A percentile compares a stretch with the other conserved stretches of the same genome.
These are phyloP conservation scores for Gastrolobium bilobum DNA, from an alignment of 306 rosid genomes.

Conservation along the genomic window DNA sequence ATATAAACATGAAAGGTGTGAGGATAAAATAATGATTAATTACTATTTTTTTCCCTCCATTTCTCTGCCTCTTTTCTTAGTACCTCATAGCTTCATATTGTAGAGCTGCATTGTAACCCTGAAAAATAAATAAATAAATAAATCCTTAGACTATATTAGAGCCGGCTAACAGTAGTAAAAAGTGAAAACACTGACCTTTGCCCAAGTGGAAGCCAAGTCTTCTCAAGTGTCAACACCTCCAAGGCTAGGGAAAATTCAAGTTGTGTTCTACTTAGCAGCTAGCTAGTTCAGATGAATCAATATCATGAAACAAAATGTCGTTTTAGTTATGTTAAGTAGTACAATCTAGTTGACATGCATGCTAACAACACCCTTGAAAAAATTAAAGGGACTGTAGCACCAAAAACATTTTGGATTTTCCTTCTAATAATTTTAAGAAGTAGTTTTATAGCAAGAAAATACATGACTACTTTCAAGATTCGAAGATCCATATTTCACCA, in stretches of 20 bases:
- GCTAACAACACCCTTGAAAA: background rate
- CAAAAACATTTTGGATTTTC: background rate
- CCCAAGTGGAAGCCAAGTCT: background rate
- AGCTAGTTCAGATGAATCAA: too few species aligned
- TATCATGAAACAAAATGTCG: too few species aligned
- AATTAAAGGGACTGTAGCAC: background rate
- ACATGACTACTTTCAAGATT: constrained; percentile 6
- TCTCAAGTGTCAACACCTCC: background rate
- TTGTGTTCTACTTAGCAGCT: too few species aligned
- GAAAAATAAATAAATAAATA: too few species aligned
- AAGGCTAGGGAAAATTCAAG: background rate
- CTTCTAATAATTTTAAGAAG: background rate
- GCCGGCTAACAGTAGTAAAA: background rate
- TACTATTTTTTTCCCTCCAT: too few species aligned
- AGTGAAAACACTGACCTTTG: background rate
- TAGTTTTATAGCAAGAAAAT: constrained; percentile 5
- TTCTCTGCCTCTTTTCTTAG: too few species aligned
- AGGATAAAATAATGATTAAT: too few species aligned
- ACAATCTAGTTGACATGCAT: too few species aligned
- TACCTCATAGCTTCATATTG: too few species aligned
- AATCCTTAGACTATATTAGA: background rate
- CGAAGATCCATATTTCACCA: constrained; percentile 10
- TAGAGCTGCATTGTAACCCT: too few species aligned
- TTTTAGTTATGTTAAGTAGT: too few species aligned
- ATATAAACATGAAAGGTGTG: too few species aligned